Conservation (phyloP, 352 stramenopile species). For the Phytophthora cactorum region DNA sequence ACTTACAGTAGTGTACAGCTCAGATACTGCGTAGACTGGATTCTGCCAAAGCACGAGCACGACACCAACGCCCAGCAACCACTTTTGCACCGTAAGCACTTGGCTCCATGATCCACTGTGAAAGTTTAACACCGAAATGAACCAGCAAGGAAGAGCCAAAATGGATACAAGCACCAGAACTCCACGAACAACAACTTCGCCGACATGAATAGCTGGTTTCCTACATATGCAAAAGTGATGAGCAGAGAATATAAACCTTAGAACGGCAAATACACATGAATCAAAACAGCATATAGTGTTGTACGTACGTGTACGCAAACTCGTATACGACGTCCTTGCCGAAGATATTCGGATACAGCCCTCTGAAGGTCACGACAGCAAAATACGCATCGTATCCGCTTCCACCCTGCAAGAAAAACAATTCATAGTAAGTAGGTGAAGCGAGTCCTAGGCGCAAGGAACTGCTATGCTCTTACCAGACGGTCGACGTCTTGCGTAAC, state of each 20-base stretch:
- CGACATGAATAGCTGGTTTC: conserved; percentile 69
- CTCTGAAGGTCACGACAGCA: conserved; percentile 64
- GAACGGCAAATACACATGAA: background rate
- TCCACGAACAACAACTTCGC: conserved; percentile 71
- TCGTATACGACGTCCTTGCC: conserved; percentile 72
- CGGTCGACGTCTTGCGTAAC: conserved; percentile 73
- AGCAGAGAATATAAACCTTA: background rate
- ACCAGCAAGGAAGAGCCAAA: conserved; percentile 74
- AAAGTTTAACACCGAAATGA: conserved; percentile 67
- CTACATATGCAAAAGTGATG: conserved; percentile 35
- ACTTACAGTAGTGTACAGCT: conserved; percentile 62
- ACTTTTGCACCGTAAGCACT: conserved; percentile 74
- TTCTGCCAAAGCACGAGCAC: conserved; percentile 88
- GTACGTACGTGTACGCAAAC: conserved; percentile 81
- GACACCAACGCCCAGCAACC: conserved; percentile 68
- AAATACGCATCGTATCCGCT: conserved; percentile 72
- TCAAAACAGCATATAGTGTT: background rate
- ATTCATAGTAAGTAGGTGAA: conserved; percentile 6
- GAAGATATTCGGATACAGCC: conserved; percentile 80
- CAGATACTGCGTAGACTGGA: conserved; percentile 68
- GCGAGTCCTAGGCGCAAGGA: background rate
- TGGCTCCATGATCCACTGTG: conserved; percentile 55
- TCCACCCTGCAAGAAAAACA: conserved; percentile 45
- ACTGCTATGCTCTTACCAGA: conserved; percentile 33
- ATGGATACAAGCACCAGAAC: conserved; percentile 67